phyloP scores from a whole-genome alignment of 164 flowering plant genomes.

The Hamamelis virginiana region DNA sequence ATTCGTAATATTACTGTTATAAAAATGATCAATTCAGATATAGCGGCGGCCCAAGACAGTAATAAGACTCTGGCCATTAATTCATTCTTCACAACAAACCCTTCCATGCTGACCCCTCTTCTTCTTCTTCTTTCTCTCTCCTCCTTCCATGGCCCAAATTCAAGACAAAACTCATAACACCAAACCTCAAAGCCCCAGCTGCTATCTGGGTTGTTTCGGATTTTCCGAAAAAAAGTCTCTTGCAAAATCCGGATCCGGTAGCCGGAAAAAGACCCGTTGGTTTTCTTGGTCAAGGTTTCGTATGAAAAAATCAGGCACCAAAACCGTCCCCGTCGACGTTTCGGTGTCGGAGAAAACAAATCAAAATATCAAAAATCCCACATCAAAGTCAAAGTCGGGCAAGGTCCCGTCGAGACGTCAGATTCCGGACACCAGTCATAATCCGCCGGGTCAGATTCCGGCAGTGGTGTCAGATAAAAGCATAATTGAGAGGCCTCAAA shows the following conservation, averaged over 20 bases:
- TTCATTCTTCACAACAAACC: not conserved
- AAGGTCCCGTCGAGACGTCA: not conserved
- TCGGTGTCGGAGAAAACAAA: not conserved
- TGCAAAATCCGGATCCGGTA: not conserved
- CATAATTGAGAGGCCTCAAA: not conserved
- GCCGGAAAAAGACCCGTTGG: constrained; percentile 5
- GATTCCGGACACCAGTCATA: too few relatives aligned
- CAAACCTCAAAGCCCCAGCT: not conserved
- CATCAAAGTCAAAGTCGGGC: not conserved
- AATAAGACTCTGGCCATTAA: too few relatives aligned
- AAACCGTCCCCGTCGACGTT: constrained; percentile 32
- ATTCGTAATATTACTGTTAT: too few relatives aligned
- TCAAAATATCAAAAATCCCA: not conserved
- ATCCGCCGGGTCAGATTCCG: not conserved
- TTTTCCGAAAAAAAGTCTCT: constrained; percentile 3
- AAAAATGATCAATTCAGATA: too few relatives aligned
- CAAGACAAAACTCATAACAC: not conserved
- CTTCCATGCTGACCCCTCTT: constrained; percentile 15
- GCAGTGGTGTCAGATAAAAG: not conserved
- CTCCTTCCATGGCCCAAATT: constrained; percentile 15
- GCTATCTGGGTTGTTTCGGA: constrained; percentile 27
- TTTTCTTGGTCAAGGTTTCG: constrained; percentile 19
- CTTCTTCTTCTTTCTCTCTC: not conserved
- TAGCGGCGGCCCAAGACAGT: too few relatives aligned
- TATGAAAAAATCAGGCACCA: constrained; percentile 20